Percentiles rank a stretch among this genome's conserved stretches.
Conservation (phyloP, 148 eudicot genomes). For the Limonium bicolor region DNA sequence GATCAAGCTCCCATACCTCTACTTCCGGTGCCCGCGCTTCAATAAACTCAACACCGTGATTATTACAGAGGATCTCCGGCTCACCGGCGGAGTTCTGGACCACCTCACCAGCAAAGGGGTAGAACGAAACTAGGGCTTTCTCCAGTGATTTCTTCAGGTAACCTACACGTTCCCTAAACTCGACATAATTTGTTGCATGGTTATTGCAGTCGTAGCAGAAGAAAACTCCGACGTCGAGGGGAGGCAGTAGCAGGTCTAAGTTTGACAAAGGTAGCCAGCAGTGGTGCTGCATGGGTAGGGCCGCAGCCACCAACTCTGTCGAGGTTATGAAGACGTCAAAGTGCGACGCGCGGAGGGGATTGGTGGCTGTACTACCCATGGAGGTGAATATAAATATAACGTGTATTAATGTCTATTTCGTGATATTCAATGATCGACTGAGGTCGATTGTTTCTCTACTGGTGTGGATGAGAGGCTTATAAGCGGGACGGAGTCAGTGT, state of each 20-base stretch:
- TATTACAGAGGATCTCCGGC: constrained; percentile 66
- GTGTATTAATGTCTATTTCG: too few relatives aligned
- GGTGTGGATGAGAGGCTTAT: too few relatives aligned
- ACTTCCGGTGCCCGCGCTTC: constrained; percentile 35
- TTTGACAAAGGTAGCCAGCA: constrained; percentile 42
- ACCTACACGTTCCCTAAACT: constrained; percentile 13
- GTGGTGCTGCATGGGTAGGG: constrained; percentile 30
- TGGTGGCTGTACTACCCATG: too few relatives aligned
- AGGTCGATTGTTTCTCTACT: too few relatives aligned
- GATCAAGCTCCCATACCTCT: constrained; percentile 23
- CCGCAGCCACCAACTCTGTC: constrained; percentile 18
- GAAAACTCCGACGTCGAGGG: constrained; percentile 32
- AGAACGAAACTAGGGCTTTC: constrained; percentile 26
- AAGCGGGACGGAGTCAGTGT: too few relatives aligned
- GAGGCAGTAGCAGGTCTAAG: constrained; percentile 45
- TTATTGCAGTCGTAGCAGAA: constrained; percentile 28
- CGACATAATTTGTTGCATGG: neutral
- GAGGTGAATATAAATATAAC: too few relatives aligned
- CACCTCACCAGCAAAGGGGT: constrained; percentile 43
- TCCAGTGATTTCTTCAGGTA: constrained; percentile 36
- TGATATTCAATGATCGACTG: too few relatives aligned
- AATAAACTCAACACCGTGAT: constrained; percentile 51
- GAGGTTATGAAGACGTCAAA: too few relatives aligned
- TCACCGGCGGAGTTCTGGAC: constrained; percentile 38
- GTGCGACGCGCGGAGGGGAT: too few relatives aligned